phyloP scores from a whole-genome alignment of 129 eudicot species.

The Pseudognaphalium luteoalbum region DNA sequence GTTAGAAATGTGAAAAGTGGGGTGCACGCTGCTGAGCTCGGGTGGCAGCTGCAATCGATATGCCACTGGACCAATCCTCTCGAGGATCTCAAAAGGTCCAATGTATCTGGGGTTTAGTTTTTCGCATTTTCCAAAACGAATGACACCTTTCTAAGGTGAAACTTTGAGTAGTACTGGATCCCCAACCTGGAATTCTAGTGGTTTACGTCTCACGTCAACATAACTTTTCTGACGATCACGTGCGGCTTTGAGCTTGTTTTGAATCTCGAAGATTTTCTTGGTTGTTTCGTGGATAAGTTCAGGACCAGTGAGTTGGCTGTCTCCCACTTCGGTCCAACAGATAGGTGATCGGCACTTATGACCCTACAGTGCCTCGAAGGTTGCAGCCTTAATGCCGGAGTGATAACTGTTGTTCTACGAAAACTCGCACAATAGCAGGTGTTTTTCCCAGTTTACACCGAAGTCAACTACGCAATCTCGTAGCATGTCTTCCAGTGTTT shows the following conservation, averaged over 20 bases:
- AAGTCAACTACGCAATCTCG: too few species aligned
- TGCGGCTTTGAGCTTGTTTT: background rate
- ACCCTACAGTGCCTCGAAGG: background rate
- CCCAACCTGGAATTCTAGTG: background rate
- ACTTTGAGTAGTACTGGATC: too few species aligned
- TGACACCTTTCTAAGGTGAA: too few species aligned
- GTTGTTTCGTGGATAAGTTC: background rate
- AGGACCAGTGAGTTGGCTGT: background rate
- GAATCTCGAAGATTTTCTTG: background rate
- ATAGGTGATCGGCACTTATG: background rate
- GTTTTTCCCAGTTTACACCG: background rate
- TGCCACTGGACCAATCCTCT: too few species aligned
- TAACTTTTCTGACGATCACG: background rate
- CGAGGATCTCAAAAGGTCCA: too few species aligned
- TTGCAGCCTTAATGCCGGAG: background rate
- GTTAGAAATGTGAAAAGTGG: too few species aligned
- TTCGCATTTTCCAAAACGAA: too few species aligned
- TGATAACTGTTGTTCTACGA: background rate
- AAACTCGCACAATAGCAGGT: background rate
- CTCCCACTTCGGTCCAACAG: background rate
- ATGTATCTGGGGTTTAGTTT: too few species aligned
- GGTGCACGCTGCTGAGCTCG: too few species aligned
- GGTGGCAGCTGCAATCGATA: too few species aligned
- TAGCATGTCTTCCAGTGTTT: too few species aligned
- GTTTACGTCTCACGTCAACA: background rate